A percentile compares a stretch with the other conserved stretches of the same genome.
phyloP scores from a whole-genome alignment of 768 basidiomycete genomes.

The Lactifluus echinatus region DNA sequence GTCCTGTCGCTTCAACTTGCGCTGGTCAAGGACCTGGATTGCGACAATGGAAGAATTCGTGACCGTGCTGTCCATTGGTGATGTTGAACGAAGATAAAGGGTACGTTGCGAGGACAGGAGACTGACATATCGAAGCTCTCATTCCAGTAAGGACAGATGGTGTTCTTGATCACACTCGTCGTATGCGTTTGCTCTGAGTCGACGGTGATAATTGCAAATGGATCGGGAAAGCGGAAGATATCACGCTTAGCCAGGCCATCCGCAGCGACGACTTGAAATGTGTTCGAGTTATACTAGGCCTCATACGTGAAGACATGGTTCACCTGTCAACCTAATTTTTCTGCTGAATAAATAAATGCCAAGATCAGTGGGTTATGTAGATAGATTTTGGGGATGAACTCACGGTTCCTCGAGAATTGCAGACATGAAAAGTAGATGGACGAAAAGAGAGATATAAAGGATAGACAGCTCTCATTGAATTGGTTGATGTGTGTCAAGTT shows the following conservation, averaged over 20 bases:
- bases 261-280: slow-evolving; percentile 88
- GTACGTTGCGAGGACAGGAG: background rate
- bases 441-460: slow-evolving; percentile 8
- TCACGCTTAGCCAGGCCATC: slow-evolving; percentile 91
- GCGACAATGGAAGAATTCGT: slow-evolving; percentile 99
- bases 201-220: slow-evolving; percentile 96
- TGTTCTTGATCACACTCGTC: slow-evolving; percentile 95
- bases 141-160: slow-evolving; percentile 93
- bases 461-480: too few relatives aligned
- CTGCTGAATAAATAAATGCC: slow-evolving; percentile 33
- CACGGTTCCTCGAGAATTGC: slow-evolving; percentile 25
- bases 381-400: slow-evolving; percentile 8
- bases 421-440: slow-evolving; percentile 21
- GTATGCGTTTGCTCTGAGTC: slow-evolving; percentile 97
- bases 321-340: slow-evolving; percentile 76
- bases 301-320: slow-evolving; percentile 17
- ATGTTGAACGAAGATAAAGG: background rate
- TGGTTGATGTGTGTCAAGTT: too few relatives aligned
- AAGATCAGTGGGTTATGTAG: background rate
- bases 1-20: slow-evolving; percentile 97
- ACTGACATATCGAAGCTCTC: slow-evolving; percentile 95
- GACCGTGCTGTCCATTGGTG: slow-evolving; percentile 53
- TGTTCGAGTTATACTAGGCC: background rate
- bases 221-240: slow-evolving; percentile 93
- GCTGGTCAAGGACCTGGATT: slow-evolving; percentile 98